These are phyloP conservation scores for Peronosclerospora sorghi DNA, from an alignment of 352 stramenopile species.

Conservation along the genomic window DNA sequence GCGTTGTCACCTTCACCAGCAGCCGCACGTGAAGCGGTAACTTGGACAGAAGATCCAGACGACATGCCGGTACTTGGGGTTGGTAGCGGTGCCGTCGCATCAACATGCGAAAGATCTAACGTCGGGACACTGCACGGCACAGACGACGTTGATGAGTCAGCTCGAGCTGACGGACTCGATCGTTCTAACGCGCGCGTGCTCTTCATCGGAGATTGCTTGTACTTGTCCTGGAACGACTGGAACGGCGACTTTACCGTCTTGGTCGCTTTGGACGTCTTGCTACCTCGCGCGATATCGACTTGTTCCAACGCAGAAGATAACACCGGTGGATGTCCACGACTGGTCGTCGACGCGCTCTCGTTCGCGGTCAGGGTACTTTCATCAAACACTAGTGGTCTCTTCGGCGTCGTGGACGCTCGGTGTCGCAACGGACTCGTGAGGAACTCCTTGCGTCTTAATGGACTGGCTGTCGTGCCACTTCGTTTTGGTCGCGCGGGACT, in stretches of 20 bases:
- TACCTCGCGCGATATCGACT: conserved; percentile 24
- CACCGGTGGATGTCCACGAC: conserved; percentile 15
- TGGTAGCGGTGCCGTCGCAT: no score
- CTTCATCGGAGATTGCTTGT: conserved; percentile 21
- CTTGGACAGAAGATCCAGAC: no score
- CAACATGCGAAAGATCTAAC: no score
- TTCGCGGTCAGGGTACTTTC: conserved; percentile 1
- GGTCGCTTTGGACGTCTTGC: conserved; percentile 10
- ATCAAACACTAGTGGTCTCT: conserved; percentile 26
- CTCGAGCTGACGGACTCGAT: no score
- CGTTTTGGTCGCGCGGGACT: conserved; percentile 2
- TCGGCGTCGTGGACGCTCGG: conserved; percentile 23
- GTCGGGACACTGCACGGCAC: no score
- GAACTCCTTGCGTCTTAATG: conserved; percentile 24
- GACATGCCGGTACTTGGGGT: no score
- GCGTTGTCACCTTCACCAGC: neutral
- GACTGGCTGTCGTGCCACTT: conserved; percentile 17
- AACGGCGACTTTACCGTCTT: conserved; percentile 56
- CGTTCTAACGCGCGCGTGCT: conserved; percentile 1
- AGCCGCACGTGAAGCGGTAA: neutral
- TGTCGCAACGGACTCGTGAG: conserved; percentile 25
- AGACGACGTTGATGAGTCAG: no score
- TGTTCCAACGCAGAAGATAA: conserved; percentile 31
- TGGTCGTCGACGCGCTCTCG: conserved; percentile 1
- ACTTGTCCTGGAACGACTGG: conserved; percentile 72